Evolutionary conservation across 257 asterid species (phyloP).

Genomic region (Thymus mandschuricus): DNA sequence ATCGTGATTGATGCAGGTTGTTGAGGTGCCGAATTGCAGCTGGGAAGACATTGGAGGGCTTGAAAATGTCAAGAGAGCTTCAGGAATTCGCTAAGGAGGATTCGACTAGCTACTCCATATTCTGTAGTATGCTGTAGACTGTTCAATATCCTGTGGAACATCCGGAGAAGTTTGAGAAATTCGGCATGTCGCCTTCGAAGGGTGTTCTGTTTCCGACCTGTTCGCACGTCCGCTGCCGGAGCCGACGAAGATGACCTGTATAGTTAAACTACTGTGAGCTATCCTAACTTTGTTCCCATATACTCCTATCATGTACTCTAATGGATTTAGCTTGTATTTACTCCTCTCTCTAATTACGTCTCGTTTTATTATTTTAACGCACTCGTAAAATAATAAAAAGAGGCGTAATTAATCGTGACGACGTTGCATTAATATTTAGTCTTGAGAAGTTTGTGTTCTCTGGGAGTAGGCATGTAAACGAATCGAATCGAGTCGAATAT

Average conservation of each 20-base stretch:
- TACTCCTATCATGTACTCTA: not conserved
- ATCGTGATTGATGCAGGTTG: constrained; percentile 38
- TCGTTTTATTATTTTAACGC: too few species aligned
- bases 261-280: constrained; percentile 30
- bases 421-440: too few species aligned
- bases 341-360: too few species aligned
- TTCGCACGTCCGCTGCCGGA: constrained; percentile 51
- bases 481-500: too few species aligned
- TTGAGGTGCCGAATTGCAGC: constrained; percentile 53
- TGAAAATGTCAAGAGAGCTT: constrained; percentile 59
- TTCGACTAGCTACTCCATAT: constrained; percentile 1
- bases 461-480: too few species aligned
- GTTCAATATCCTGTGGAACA: constrained; percentile 72
- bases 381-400: too few species aligned
- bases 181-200: constrained; percentile 69
- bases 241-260: constrained; percentile 60
- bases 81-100: constrained; percentile 44
- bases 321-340: not conserved
- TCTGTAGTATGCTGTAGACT: constrained; percentile 41
- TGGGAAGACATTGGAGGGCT: constrained; percentile 67
- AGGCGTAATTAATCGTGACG: too few species aligned
- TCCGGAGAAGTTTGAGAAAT: constrained; percentile 68
- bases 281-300: not conserved
- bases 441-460: too few species aligned
- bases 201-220: constrained; percentile 58